phyloP scores from a whole-genome alignment of 257 asterid genomes.

The Ajuga chamaepitys region DNA sequence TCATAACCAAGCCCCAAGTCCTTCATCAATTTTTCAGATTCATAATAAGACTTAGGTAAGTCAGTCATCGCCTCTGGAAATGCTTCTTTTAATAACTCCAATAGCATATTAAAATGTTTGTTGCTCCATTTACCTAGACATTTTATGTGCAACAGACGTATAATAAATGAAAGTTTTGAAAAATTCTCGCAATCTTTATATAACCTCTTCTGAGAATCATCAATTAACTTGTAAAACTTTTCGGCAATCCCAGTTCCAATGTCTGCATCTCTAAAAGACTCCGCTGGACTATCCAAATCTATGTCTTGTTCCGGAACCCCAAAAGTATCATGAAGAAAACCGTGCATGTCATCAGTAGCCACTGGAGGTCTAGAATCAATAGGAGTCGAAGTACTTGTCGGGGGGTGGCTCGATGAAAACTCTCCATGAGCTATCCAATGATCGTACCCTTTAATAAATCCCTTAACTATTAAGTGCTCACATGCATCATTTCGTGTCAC shows the following conservation, averaged over 20 bases:
- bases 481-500: not conserved
- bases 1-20: too few relatives aligned
- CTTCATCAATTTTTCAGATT: too few relatives aligned
- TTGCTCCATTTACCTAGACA: not conserved
- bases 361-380: not conserved
- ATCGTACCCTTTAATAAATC: not conserved
- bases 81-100: too few relatives aligned
- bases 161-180: not conserved
- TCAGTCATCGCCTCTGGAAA: too few relatives aligned
- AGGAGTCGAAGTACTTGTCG: not conserved
- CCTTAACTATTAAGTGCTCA: not conserved
- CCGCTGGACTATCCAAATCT: not conserved
- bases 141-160: not conserved
- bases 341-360: not conserved
- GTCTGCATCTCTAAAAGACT: not conserved
- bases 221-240: too few relatives aligned
- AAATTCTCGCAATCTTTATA: slow-evolving; percentile 9
- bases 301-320: not conserved
- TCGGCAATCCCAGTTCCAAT: not conserved
- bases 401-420: not conserved
- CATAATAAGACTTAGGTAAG: too few relatives aligned
- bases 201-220: too few relatives aligned
- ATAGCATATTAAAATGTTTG: not conserved
- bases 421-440: too few relatives aligned
- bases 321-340: not conserved